Evolutionary conservation across 1,284 basidiomycete species (phyloP).

Genomic region (Ustilago bromivora): DNA sequence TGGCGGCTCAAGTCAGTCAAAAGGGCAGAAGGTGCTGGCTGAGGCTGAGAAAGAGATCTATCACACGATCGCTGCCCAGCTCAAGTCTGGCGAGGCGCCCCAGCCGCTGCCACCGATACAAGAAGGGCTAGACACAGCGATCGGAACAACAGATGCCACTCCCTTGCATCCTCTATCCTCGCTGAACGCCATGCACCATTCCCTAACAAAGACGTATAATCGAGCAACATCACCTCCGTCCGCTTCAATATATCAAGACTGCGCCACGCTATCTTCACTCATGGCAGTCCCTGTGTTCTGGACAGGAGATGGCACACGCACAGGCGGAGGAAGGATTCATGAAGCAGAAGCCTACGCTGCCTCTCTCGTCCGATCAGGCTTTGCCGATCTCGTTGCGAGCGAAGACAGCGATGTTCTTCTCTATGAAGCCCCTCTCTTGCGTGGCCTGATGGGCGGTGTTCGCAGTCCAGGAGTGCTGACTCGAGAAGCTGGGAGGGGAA

Average conservation of each 20-base stretch:
- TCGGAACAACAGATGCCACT: not conserved
- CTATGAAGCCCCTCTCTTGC: slow-evolving; percentile 66
- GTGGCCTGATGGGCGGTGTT: slow-evolving; percentile 56
- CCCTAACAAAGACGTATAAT: slow-evolving; percentile 54
- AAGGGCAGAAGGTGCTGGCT: slow-evolving; percentile 34
- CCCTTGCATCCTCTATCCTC: slow-evolving; percentile 17
- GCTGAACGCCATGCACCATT: slow-evolving; percentile 39
- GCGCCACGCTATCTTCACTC: slow-evolving; percentile 56
- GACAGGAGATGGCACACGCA: slow-evolving; percentile 59
- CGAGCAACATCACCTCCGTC: slow-evolving; percentile 51
- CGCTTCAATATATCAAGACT: slow-evolving; percentile 50
- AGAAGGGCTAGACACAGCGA: not conserved
- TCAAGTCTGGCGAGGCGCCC: slow-evolving; percentile 30
- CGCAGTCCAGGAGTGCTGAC: slow-evolving; percentile 17
- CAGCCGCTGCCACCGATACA: slow-evolving; percentile 6
- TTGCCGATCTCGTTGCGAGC: slow-evolving; percentile 67
- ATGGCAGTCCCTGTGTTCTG: slow-evolving; percentile 63
- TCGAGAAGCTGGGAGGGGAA: slow-evolving; percentile 26
- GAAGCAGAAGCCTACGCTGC: slow-evolving; percentile 69
- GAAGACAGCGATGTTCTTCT: slow-evolving; percentile 70
- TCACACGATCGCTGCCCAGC: slow-evolving; percentile 33
- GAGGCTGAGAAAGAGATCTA: slow-evolving; percentile 43
- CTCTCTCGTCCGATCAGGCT: slow-evolving; percentile 60
- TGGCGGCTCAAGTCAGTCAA: slow-evolving; percentile 37
- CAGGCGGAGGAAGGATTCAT: slow-evolving; percentile 56